A percentile compares a stretch with the other conserved stretches of the same genome.
Evolutionary conservation across 495 filamentous ascomycete genomes (phyloP).

Genomic region (Neurospora terricola): DNA sequence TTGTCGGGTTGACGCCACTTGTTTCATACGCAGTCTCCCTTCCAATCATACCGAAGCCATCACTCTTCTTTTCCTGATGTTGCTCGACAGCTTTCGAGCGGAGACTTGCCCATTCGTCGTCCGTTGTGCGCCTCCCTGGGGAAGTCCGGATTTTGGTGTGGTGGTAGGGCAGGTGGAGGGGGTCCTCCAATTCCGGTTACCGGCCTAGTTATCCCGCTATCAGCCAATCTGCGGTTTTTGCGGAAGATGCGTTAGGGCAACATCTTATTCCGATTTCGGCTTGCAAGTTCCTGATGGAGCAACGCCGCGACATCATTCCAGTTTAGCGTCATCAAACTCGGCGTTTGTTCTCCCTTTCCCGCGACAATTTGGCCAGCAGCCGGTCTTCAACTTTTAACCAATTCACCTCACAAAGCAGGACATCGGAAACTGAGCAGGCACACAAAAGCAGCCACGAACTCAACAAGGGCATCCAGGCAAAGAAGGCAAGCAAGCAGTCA

Average conservation of each 20-base stretch:
- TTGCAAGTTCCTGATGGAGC: background rate
- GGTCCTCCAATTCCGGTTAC: background rate
- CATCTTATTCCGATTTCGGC: background rate
- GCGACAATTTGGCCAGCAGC: background rate
- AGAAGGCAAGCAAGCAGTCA: background rate
- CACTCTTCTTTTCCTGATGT: background rate
- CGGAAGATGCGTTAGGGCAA: background rate
- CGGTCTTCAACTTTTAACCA: background rate
- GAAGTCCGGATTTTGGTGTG: background rate
- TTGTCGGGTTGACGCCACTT: background rate
- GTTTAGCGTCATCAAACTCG: background rate
- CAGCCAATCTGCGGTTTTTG: background rate
- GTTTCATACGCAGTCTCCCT: background rate
- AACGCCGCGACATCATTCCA: background rate
- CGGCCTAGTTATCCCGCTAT: background rate
- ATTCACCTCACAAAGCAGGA: background rate
- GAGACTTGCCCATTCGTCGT: background rate
- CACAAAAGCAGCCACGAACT: background rate
- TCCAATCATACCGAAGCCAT: background rate
- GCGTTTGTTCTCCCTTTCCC: background rate
- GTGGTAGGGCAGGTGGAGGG: background rate
- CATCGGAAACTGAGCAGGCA: background rate
- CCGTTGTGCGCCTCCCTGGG: background rate
- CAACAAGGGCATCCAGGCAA: background rate
- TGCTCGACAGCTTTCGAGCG: background rate